phyloP scores from a whole-genome alignment of 2,329 filamentous ascomycete genomes.

The Colletotrichum acutatum region DNA sequence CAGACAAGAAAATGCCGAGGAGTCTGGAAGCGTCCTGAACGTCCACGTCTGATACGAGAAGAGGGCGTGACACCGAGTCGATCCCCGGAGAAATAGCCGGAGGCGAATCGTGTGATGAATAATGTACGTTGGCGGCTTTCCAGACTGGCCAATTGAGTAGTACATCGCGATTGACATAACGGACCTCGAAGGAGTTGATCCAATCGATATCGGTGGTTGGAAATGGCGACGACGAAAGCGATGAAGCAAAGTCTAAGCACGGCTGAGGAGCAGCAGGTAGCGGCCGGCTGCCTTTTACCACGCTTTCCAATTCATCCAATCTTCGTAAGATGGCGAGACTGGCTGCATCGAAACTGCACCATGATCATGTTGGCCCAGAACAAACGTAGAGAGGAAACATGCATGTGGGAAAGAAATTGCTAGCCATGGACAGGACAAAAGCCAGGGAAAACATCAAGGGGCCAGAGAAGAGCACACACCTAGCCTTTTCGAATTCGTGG shows the following conservation, averaged over 20 bases:
- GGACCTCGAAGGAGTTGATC: not conserved
- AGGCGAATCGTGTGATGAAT: not conserved
- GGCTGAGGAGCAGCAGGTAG: not conserved
- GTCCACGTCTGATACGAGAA: not conserved
- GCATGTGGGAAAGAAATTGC: no score
- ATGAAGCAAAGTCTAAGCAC: no score
- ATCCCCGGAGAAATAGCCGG: not conserved
- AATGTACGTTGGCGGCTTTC: not conserved
- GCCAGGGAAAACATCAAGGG: no score
- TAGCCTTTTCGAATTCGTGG: slow-evolving; percentile 15
- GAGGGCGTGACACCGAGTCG: not conserved
- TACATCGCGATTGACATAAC: not conserved
- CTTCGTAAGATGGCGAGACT: slow-evolving; percentile 8
- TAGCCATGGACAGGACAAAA: no score
- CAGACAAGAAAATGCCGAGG: not conserved
- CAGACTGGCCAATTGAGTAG: not conserved
- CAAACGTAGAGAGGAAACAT: no score
- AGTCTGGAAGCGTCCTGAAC: not conserved
- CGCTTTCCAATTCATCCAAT: not conserved
- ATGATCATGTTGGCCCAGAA: not conserved
- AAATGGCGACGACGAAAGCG: no score
- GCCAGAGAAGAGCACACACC: not conserved
- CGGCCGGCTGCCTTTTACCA: not conserved
- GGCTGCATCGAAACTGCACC: slow-evolving; percentile 3
- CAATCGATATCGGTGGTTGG: not conserved